Evolutionary conservation across 2,329 filamentous ascomycete species (phyloP).

Genomic region (Ceratocystis colombiana): DNA sequence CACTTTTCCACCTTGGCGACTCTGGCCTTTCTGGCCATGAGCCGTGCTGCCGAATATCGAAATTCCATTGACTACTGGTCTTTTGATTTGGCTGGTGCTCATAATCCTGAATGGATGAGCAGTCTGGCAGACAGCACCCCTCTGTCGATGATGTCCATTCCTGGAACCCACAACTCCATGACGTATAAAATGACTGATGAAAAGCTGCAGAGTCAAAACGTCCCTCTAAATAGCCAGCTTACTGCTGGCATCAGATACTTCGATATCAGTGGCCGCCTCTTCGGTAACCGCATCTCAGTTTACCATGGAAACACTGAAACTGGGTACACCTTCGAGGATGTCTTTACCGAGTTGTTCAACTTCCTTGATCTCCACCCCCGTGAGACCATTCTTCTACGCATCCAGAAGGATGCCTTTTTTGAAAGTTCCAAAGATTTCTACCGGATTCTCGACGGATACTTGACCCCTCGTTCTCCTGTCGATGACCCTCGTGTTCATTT

Average conservation of each 20-base stretch:
- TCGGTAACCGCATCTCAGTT: conserved; percentile 37
- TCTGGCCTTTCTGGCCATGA: background rate
- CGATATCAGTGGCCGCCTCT: conserved; percentile 40
- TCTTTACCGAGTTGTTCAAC: conserved; percentile 36
- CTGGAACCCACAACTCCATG: conserved; percentile 46
- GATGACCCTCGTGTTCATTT: no score
- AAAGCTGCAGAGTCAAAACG: no score
- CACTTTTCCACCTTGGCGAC: background rate
- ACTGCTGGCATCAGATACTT: conserved; percentile 41
- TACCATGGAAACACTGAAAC: conserved; percentile 40
- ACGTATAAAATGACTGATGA: conserved; percentile 38
- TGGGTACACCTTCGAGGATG: conserved; percentile 37
- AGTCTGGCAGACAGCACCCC: conserved; percentile 34
- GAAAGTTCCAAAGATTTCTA: no score
- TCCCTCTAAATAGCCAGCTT: conserved; percentile 36
- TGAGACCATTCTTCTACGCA: background rate
- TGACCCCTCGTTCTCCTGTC: no score
- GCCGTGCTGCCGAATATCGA: background rate
- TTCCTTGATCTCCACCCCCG: conserved; percentile 34
- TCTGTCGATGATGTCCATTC: conserved; percentile 40
- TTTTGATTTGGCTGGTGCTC: conserved; percentile 35
- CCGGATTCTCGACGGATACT: no score
- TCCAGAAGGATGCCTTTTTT: background rate
- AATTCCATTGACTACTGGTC: conserved; percentile 27
- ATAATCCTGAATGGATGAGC: conserved; percentile 38